Conservation (phyloP, 139 green algal genomes). For the Asterochloris erici region DNA sequence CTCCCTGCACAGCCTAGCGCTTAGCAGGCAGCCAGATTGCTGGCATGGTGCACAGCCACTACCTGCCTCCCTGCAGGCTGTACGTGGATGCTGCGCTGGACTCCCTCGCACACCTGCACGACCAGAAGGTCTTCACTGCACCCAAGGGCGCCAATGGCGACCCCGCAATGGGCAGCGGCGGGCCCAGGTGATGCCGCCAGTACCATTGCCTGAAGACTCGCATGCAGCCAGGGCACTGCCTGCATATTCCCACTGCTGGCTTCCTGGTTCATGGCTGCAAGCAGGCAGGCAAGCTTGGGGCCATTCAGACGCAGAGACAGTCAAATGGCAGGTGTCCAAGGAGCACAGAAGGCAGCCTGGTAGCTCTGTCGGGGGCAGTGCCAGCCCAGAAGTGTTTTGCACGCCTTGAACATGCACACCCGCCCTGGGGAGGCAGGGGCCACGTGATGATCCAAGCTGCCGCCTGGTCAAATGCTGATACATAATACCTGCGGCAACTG, state of each 20-base stretch:
- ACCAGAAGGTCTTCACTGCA: conserved; percentile 27
- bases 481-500: not conserved
- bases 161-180: conserved; percentile 52
- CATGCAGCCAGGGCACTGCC: no score
- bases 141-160: conserved; percentile 53
- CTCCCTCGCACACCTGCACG: conserved; percentile 66
- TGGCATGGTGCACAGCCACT: no score
- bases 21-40: no score
- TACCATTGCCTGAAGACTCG: no score
- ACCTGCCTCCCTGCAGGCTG: conserved; percentile 11
- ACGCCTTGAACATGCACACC: not conserved
- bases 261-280: not conserved
- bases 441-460: not conserved
- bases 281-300: no score
- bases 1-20: no score
- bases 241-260: not conserved
- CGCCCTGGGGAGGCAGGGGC: no score
- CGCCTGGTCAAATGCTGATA: not conserved
- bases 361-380: no score
- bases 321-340: no score
- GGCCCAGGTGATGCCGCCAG: conserved; percentile 37
- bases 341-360: no score
- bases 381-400: no score
- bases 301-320: no score
- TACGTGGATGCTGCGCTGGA: conserved; percentile 32